Evolutionary conservation across 1,139 yeast genomes (phyloP).

Genomic region (Debaryomyces singareniensis): DNA sequence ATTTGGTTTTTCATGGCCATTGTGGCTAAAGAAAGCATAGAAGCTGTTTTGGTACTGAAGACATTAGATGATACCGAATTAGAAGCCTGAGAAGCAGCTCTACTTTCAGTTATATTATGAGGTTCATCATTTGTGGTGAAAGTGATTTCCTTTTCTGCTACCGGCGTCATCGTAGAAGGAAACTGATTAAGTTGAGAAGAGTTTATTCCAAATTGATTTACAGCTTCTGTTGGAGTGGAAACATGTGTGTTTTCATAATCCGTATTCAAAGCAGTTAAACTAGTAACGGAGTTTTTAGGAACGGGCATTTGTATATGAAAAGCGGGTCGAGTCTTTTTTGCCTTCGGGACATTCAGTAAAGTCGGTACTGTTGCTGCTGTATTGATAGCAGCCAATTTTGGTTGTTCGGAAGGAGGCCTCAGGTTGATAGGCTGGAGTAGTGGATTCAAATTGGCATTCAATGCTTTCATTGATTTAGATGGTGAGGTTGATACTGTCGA

Average conservation of each 20-base stretch:
- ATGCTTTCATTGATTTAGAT: slow-evolving; percentile 51
- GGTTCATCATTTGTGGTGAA: no score
- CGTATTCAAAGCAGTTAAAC: slow-evolving; percentile 29
- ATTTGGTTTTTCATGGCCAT: slow-evolving; percentile 1
- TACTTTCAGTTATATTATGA: no score
- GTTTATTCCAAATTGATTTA: slow-evolving; percentile 63
- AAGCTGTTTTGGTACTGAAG: background rate
- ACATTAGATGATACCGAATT: background rate
- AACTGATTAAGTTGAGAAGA: slow-evolving; percentile 43
- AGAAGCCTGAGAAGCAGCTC: no score
- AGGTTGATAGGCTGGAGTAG: slow-evolving; percentile 58
- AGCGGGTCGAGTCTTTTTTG: slow-evolving; percentile 29
- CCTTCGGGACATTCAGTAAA: slow-evolving; percentile 7
- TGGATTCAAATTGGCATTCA: slow-evolving; percentile 39
- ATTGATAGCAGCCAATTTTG: background rate
- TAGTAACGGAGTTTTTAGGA: slow-evolving; percentile 29
- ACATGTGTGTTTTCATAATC: slow-evolving; percentile 14
- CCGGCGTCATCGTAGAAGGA: slow-evolving; percentile 72
- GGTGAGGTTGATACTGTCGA: slow-evolving; percentile 28
- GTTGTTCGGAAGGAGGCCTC: slow-evolving; percentile 15
- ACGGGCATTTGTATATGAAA: slow-evolving; percentile 46
- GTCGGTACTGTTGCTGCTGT: background rate
- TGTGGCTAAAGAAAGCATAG: no score
- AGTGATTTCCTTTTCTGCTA: slow-evolving; percentile 46
- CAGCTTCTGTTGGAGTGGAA: slow-evolving; percentile 23